A percentile compares a stretch with the other conserved stretches of the same genome.
These are phyloP conservation scores for Apiosordaria backusii DNA, from an alignment of 495 filamentous ascomycete species.

Conservation along the genomic window DNA sequence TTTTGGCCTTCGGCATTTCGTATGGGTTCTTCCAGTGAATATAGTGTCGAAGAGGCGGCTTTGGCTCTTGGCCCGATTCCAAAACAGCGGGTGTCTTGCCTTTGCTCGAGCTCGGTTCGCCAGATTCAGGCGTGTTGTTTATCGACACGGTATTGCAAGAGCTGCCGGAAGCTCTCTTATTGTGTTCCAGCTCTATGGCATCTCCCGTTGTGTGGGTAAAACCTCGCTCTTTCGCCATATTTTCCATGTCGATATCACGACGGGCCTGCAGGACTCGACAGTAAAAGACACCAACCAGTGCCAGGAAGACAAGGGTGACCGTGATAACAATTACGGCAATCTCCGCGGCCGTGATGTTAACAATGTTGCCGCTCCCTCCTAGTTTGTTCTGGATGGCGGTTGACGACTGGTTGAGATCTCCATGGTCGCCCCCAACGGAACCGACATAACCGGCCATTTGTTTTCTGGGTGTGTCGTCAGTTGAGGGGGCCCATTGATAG, in stretches of 20 bases:
- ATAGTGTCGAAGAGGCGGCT: slow-evolving; percentile 21
- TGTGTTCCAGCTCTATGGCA: slow-evolving; percentile 15
- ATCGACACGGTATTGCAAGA: background rate
- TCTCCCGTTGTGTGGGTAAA: background rate
- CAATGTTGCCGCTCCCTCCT: background rate
- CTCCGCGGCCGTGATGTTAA: slow-evolving; percentile 15
- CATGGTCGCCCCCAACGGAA: background rate
- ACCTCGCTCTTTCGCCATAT: slow-evolving; percentile 10
- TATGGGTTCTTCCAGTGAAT: slow-evolving; percentile 24
- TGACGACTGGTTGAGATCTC: background rate
- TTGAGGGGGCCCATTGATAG: background rate
- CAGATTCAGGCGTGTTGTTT: background rate
- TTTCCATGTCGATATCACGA: slow-evolving; percentile 23
- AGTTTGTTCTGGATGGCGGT: background rate
- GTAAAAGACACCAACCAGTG: slow-evolving; percentile 22
- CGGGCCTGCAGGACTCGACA: slow-evolving; percentile 21
- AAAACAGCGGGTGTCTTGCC: background rate
- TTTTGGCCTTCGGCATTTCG: background rate
- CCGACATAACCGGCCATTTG: background rate
- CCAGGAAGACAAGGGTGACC: slow-evolving; percentile 11
- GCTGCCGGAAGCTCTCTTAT: background rate
- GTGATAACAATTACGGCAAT: slow-evolving; percentile 28
- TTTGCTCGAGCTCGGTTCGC: background rate
- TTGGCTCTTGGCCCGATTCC: slow-evolving; percentile 3
- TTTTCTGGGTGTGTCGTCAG: background rate